Conservation (phyloP, 2,329 filamentous ascomycete genomes). For the Diaporthe vaccinii region DNA sequence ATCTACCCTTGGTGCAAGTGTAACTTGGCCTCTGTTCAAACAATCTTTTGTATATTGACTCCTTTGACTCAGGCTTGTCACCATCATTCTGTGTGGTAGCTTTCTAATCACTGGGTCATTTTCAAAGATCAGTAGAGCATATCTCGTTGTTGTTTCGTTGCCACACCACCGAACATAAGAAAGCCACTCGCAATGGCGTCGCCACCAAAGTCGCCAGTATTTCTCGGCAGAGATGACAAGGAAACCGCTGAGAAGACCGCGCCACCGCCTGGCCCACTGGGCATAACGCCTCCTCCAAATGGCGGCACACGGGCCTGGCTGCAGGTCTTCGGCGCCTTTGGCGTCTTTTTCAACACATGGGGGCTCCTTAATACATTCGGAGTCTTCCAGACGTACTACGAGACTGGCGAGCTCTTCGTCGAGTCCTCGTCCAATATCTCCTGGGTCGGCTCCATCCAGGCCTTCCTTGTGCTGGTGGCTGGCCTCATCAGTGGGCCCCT, state of each 20-base stretch:
- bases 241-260: neutral
- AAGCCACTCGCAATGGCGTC: neutral
- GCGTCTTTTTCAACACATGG: conserved; percentile 71
- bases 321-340: conserved; percentile 64
- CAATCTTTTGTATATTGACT: neutral
- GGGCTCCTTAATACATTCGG: conserved; percentile 60
- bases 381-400: conserved; percentile 69
- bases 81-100: neutral
- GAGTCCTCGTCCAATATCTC: conserved; percentile 52
- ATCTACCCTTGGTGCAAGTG: neutral
- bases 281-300: conserved; percentile 48
- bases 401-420: conserved; percentile 52
- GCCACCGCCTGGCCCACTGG: neutral
- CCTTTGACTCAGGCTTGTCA: neutral
- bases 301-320: conserved; percentile 62
- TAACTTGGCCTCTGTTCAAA: neutral
- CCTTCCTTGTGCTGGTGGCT: conserved; percentile 58
- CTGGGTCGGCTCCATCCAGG: conserved; percentile 63
- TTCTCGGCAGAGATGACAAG: neutral
- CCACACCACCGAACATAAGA: neutral
- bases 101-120: neutral
- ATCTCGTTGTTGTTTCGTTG: neutral
- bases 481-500: conserved; percentile 60
- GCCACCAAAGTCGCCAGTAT: neutral
- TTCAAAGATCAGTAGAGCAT: neutral